Base-by-base conservation (phyloP, 805 yeast genomes). In the Wickerhamiella azymoides region DNA sequence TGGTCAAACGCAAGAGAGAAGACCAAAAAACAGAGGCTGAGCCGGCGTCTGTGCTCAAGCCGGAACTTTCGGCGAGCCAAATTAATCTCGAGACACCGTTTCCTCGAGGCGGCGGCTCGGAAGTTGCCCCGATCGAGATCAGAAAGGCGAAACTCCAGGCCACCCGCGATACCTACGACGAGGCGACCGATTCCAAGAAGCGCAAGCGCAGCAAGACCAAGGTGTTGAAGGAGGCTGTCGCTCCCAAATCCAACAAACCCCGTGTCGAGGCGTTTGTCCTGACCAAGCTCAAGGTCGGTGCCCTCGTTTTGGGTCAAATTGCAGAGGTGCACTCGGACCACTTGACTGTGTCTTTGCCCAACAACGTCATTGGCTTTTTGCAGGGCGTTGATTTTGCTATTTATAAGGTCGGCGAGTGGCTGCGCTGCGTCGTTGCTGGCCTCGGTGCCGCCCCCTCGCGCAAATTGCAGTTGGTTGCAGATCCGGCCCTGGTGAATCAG, bases 111-210 rank as follows among this genome's bases (percentile, higher is more conserved):
- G 98, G 98, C 43, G 68, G 67, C 6, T 58, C 65, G 13, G 77
- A 80, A 10, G 72, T 92, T 57, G 76, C 94, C 3, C 86, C 97
- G 6, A 67, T 92, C 53, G 99, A 92, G 64, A 77, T 85, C 53
- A 86, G 85, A 61, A 92, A 85, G 59, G 89, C 89, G 43, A 80
- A 94, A 36, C 86, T 85, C 60, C 94, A 89, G 63, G 99, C 89
- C 41, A 79, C 88, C 18, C 76, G 74, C 51, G 98, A 92, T 65
- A 92, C 84, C 36, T 52, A 46, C 47, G 52, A 54, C 37, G 51
- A 48, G 36, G 36, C 46, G 45, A 38, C 14, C 19, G 44, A 50
- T 14, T 59, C 60, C 35, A 58, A 59, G 45, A 63, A 67, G 33
- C 62, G 58, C 49, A 76, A 66, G 64, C 24, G 24, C 7, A 17